Evolutionary conservation across 116 monocot species (phyloP).

Genomic region (Zostera marina): DNA sequence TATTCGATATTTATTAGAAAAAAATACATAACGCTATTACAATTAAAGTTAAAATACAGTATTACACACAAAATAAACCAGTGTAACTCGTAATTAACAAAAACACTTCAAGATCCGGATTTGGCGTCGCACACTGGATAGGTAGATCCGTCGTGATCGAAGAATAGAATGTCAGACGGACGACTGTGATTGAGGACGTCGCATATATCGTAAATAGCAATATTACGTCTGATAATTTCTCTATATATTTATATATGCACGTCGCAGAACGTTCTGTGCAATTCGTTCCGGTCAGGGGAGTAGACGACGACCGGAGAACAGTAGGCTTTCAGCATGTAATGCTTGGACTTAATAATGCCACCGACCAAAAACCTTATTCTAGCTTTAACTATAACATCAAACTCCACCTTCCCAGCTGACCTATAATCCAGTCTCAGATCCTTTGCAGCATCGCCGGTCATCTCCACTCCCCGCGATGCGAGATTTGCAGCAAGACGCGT

Average conservation of each 20-base stretch:
- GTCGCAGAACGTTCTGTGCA: constrained; percentile 17
- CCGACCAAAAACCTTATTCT: constrained; percentile 28
- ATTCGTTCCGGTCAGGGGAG: constrained; percentile 3
- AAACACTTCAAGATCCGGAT: too few relatives aligned
- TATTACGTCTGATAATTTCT: too few relatives aligned
- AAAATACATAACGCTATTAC: too few relatives aligned
- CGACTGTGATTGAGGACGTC: too few relatives aligned
- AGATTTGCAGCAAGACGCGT: constrained; percentile 11
- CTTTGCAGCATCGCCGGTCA: constrained; percentile 6
- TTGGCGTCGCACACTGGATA: too few relatives aligned
- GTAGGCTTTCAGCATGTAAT: constrained; percentile 14
- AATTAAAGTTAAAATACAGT: too few relatives aligned
- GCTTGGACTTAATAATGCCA: constrained; percentile 20
- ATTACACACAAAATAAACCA: too few relatives aligned
- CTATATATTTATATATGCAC: constrained; percentile 23
- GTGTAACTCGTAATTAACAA: too few relatives aligned
- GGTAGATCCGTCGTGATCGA: too few relatives aligned
- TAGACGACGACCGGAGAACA: constrained; percentile 23
- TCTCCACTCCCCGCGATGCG: constrained; percentile 4
- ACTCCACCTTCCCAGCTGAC: constrained; percentile 13
- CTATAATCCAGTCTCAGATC: constrained; percentile 14
- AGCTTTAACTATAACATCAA: constrained; percentile 20
- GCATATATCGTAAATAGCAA: too few relatives aligned
- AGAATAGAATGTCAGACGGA: too few relatives aligned
- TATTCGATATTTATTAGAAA: too few relatives aligned